These are phyloP conservation scores for Rhamnella rubrinervis DNA, from an alignment of 331 rosid genomes.

Conservation along the genomic window DNA sequence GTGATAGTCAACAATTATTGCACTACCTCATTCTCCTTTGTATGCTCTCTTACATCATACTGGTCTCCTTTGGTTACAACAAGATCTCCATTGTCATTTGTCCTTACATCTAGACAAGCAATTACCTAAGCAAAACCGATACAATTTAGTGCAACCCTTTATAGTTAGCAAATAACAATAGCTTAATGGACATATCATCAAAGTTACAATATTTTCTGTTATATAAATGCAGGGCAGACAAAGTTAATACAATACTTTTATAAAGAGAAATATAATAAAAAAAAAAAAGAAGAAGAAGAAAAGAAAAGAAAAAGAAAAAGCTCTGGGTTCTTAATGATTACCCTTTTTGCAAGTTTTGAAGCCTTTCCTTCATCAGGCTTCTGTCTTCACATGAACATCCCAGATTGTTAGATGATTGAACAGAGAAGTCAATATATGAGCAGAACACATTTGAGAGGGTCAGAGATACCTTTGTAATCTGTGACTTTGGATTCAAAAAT, in stretches of 20 bases:
- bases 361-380: constrained; percentile 66
- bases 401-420: constrained; percentile 39
- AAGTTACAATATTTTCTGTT: background rate
- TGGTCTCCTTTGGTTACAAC: constrained; percentile 99
- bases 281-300: background rate
- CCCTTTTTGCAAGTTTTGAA: constrained; percentile 88
- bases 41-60: constrained; percentile 88
- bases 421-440: constrained; percentile 27
- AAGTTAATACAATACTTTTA: background rate
- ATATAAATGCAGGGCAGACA: background rate
- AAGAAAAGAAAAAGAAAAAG: background rate
- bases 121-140: constrained; percentile 56
- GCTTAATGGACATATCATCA: background rate
- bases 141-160: constrained; percentile 10
- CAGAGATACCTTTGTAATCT: constrained; percentile 58
- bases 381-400: constrained; percentile 70
- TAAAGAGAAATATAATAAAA: background rate
- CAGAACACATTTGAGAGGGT: constrained; percentile 23
- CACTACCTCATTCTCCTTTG: constrained; percentile 85
- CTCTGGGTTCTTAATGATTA: constrained; percentile 32
- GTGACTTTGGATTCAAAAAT: constrained; percentile 73
- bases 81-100: constrained; percentile 93
- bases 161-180: background rate
- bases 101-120: constrained; percentile 96
- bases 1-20: constrained; percentile 9